Evolutionary conservation across 2,329 filamentous ascomycete species (phyloP).

Genomic region (Apiospora pterosperma): DNA sequence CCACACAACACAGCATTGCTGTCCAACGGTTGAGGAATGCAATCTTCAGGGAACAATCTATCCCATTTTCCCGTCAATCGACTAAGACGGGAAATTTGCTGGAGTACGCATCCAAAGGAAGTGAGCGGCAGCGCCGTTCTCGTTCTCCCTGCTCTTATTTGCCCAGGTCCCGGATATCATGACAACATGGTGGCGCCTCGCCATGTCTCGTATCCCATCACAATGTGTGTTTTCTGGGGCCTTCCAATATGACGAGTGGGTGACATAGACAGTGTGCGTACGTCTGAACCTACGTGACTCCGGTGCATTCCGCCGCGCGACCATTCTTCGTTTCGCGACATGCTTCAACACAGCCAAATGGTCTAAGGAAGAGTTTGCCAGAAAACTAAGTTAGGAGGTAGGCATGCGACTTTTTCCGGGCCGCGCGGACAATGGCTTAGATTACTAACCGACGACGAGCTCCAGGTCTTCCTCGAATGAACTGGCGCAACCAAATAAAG

Average conservation of each 20-base stretch:
- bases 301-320: neutral
- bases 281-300: no score
- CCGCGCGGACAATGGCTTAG: no score
- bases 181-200: neutral
- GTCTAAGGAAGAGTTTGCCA: no score
- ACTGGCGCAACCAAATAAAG: no score
- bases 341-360: no score
- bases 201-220: neutral
- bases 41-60: neutral
- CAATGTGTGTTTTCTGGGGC: neutral
- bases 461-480: no score
- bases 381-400: no score
- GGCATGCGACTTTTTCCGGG: no score
- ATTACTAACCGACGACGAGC: no score
- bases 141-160: neutral
- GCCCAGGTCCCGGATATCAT: neutral
- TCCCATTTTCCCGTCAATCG: neutral
- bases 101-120: neutral
- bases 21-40: neutral
- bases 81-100: neutral
- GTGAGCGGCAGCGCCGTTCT: neutral
- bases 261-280: neutral
- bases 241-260: neutral
- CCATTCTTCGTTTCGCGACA: neutral
- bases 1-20: neutral